phyloP scores from a whole-genome alignment of 306 rosid species.

The Sicyos edulis region DNA sequence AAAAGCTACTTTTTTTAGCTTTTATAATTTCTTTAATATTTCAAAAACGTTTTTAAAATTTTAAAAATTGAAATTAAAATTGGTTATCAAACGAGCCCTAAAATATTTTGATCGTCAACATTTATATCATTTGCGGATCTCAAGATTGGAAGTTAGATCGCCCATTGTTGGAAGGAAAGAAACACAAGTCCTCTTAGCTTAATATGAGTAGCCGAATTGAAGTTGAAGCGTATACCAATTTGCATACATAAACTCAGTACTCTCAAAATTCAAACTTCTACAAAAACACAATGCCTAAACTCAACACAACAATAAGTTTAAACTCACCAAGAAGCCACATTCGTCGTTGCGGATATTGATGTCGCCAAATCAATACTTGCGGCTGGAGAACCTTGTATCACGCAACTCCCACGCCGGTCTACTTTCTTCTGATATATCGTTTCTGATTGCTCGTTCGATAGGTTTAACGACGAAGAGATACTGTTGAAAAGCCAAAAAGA shows the following conservation, averaged over 20 bases:
- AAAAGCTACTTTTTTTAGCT: too few relatives aligned
- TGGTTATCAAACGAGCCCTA: too few relatives aligned
- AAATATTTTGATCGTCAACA: too few relatives aligned
- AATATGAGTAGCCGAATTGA: background rate
- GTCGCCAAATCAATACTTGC: constrained; percentile 29
- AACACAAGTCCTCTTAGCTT: background rate
- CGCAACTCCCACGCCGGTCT: constrained; percentile 75
- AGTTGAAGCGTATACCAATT: constrained; percentile 8
- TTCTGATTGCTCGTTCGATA: constrained; percentile 51
- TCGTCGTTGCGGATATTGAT: background rate
- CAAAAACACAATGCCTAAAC: background rate
- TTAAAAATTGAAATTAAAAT: too few relatives aligned
- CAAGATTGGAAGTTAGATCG: too few relatives aligned
- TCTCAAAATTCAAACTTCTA: constrained; percentile 9
- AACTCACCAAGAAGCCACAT: background rate
- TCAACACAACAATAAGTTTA: constrained; percentile 11
- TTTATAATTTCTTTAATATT: too few relatives aligned
- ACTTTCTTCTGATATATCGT: constrained; percentile 53
- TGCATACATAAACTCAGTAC: constrained; percentile 15
- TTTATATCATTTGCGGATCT: too few relatives aligned
- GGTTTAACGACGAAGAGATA: constrained; percentile 57
- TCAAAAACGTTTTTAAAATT: too few relatives aligned
- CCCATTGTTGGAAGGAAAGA: background rate
- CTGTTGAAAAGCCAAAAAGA: constrained; percentile 22
- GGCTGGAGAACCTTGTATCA: constrained; percentile 26